Base-by-base conservation (phyloP, 164 flowering plant species). In the Protea cynaroides region DNA sequence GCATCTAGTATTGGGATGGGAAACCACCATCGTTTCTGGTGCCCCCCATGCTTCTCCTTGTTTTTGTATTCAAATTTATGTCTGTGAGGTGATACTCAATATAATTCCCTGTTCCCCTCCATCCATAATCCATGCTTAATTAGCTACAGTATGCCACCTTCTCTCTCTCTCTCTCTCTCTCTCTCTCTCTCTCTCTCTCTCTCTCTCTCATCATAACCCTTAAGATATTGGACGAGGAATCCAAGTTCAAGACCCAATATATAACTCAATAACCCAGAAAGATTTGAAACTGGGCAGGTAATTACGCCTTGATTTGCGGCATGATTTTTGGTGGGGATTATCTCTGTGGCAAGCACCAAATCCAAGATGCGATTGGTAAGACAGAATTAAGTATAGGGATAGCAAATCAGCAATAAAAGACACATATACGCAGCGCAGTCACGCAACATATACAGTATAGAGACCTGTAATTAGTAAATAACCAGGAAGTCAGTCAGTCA, bases 221-320 rank as follows among this genome's bases (percentile, higher is more conserved):
- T 5, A 44, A 49, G 18, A 0, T 49, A 15, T 49, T 43, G 8
- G 15, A 44, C 25, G 29, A 23, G 63, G n/a, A 65, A 60, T 63
- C 38, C 22, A 14, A 13, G 10, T n/a, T n/a, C 34, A 29, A 2
- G 5, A 29, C 34, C 34, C 34, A 29, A 29, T n/a, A n/a, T n/a
- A n/a, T 29, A 29, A 29, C 34, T 29, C 34, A 29, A 29, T 2
- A 29, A 29, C 34, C 34, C 34, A 29, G 5, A 29, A 29, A 29
- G 34, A 29, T 29, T 29, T 29, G 34, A 29, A 29, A 29, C 34
- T 2, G 34, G 5, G 4, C 34, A 29, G 2, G 34, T 29, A 63
- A 37, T 64, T 68, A 67, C 61, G 75, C 65, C 71, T 43, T 14
- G 53, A 63, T 21, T 59, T 53, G 24, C n/a, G 65, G 61, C 58